These are phyloP conservation scores for Astrephomene gubernaculifera DNA, from an alignment of 139 green algal genomes.

Conservation along the genomic window DNA sequence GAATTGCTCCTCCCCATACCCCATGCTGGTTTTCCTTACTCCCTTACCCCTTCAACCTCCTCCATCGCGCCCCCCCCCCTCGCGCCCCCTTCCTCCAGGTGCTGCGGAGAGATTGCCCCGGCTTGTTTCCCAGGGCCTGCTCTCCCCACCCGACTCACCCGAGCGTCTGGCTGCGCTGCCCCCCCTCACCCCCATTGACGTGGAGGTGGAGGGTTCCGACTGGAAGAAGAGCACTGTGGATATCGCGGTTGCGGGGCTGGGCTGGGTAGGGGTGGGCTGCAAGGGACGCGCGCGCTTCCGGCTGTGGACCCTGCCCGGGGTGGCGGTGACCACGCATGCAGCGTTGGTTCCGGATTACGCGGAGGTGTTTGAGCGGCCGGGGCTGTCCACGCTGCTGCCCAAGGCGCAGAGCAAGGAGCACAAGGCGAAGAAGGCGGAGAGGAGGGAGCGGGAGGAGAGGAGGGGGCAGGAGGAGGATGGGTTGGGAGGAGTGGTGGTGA, in stretches of 20 bases:
- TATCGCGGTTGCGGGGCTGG: constrained; percentile 82
- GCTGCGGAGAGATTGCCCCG: constrained; percentile 74
- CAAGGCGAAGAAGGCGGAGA: background rate
- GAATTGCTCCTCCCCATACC: too few species aligned
- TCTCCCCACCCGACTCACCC: constrained; percentile 74
- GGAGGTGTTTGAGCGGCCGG: constrained; percentile 81
- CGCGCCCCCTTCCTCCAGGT: background rate
- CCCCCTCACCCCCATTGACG: constrained; percentile 54
- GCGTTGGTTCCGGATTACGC: constrained; percentile 89
- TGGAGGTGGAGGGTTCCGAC: constrained; percentile 61
- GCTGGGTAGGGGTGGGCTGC: constrained; percentile 91
- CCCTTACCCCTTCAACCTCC: too few species aligned
- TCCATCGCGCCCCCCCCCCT: too few species aligned
- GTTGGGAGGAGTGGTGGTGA: background rate
- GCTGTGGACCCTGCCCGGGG: constrained; percentile 85
- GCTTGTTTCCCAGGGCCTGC: constrained; percentile 71
- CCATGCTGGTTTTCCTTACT: too few species aligned
- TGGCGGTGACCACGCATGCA: constrained; percentile 86
- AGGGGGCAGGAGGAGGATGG: background rate
- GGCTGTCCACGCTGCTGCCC: constrained; percentile 74
- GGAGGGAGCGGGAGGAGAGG: background rate
- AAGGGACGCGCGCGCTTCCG: constrained; percentile 76
- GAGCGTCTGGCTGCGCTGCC: constrained; percentile 56
- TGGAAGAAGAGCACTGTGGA: constrained; percentile 65
- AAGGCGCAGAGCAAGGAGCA: constrained; percentile 6